Percentiles rank a stretch among this genome's conserved stretches.
These are phyloP conservation scores for Macrocystidia cucumis DNA, from an alignment of 1,284 basidiomycete genomes.

Conservation along the genomic window DNA sequence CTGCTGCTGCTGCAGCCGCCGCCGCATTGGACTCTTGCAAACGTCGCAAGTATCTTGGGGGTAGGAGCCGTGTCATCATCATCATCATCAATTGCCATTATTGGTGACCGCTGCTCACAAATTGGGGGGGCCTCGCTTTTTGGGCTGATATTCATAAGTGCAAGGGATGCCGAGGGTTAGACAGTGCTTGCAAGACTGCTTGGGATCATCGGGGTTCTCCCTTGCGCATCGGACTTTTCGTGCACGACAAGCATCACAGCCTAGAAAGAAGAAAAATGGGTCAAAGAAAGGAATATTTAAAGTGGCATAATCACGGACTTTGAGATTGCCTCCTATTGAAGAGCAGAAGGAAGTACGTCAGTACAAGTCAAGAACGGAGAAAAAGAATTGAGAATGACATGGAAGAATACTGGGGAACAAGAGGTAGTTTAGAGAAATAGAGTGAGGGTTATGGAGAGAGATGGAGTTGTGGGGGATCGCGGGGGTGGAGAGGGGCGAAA, in stretches of 20 bases:
- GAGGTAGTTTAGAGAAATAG: constrained; percentile 9
- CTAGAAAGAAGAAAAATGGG: constrained; percentile 27
- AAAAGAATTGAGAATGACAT: constrained; percentile 22
- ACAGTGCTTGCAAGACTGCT: constrained; percentile 78
- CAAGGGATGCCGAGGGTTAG: constrained; percentile 75
- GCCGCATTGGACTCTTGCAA: too few relatives aligned
- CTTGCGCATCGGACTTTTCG: constrained; percentile 77
- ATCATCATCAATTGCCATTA: too few relatives aligned
- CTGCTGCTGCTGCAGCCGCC: constrained; percentile 63
- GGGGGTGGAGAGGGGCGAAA: constrained; percentile 25
- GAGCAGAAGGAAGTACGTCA: constrained; percentile 21
- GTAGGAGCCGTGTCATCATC: constrained; percentile 6
- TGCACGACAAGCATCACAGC: constrained; percentile 78
- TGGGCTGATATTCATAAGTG: constrained; percentile 87
- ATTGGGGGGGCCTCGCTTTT: constrained; percentile 86
- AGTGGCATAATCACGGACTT: constrained; percentile 42
- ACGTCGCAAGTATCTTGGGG: constrained; percentile 61
- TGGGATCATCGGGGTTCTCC: constrained; percentile 68
- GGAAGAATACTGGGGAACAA: too few relatives aligned
- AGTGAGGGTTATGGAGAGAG: constrained; percentile 15
- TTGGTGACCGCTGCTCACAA: too few relatives aligned
- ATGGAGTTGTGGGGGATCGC: constrained; percentile 26
- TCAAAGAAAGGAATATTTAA: constrained; percentile 10
- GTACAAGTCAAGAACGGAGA: constrained; percentile 10
- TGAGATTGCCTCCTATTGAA: constrained; percentile 67